Conservation (phyloP, 2,329 filamentous ascomycete species). For the Apiospora arundinis region DNA sequence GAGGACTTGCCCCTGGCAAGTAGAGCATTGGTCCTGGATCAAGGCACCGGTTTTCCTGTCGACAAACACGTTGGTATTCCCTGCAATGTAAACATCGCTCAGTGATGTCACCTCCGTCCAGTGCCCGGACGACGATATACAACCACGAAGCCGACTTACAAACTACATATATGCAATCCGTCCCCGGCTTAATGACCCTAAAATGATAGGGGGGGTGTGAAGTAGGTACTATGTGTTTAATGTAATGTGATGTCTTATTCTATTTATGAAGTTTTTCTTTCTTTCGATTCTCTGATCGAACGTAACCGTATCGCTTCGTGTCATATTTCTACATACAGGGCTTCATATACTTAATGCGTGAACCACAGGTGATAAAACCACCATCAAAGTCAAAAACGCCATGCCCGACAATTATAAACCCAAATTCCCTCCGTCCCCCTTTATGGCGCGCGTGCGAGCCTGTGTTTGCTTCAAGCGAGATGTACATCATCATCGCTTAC, state of each 20-base stretch:
- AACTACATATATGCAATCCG: no score
- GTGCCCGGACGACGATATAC: no score
- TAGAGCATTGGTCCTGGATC: not conserved
- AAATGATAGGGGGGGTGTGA: no score
- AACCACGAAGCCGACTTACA: no score
- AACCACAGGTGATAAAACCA: not conserved
- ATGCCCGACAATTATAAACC: constrained; percentile 9
- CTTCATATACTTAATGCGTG: constrained; percentile 13
- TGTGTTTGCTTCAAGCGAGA: not conserved
- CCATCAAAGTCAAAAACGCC: not conserved
- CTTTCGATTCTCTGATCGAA: constrained; percentile 1
- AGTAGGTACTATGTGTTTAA: not conserved
- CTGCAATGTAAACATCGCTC: not conserved
- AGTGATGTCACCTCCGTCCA: not conserved
- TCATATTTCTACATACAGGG: constrained; percentile 17
- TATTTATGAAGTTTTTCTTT: not conserved
- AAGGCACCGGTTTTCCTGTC: not conserved
- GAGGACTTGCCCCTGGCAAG: not conserved
- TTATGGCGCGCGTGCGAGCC: not conserved
- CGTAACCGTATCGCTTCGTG: not conserved
- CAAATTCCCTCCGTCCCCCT: not conserved
- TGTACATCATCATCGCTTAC: not conserved
- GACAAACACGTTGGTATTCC: not conserved
- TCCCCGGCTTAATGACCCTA: no score
- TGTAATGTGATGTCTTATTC: not conserved